Evolutionary conservation across 495 filamentous ascomycete species (phyloP).

Genomic region (Aspergillus asperescens): DNA sequence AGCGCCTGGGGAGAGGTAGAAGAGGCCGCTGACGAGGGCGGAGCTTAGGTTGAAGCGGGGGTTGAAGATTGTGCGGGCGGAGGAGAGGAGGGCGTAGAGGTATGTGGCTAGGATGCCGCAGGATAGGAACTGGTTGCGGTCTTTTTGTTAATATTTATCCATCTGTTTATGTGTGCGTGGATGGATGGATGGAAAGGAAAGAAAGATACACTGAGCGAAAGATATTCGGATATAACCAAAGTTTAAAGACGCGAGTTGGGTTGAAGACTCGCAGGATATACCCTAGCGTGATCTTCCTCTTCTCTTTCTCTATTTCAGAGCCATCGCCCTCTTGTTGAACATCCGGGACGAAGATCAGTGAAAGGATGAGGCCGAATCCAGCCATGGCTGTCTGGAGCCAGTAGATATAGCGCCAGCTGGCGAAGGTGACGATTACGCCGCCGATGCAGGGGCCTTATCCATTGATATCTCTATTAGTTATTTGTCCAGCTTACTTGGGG

Average conservation of each 20-base stretch:
- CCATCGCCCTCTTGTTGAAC: conserved; percentile 19
- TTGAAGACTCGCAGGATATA: conserved; percentile 32
- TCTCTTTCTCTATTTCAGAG: not conserved
- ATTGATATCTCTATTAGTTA: not conserved
- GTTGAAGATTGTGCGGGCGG: conserved; percentile 68
- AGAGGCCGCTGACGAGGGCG: conserved; percentile 64
- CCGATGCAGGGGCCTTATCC: conserved; percentile 41
- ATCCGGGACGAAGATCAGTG: conserved; percentile 37
- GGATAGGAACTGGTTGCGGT: conserved; percentile 48
- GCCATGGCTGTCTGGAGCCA: conserved; percentile 47
- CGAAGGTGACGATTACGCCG: conserved; percentile 52
- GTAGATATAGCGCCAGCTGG: conserved; percentile 53
- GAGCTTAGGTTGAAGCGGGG: conserved; percentile 64
- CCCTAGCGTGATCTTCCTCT: not conserved
- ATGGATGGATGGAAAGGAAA: not conserved
- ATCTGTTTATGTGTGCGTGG: not conserved
- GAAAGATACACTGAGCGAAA: conserved; percentile 31
- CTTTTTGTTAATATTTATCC: no score
- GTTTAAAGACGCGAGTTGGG: conserved; percentile 32
- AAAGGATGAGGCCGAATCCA: conserved; percentile 34
- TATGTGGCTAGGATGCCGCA: conserved; percentile 62
- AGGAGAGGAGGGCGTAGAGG: conserved; percentile 66
- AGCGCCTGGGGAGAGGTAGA: conserved; percentile 69
- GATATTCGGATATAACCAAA: conserved; percentile 38
- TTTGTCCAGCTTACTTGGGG: not conserved